Conservation (phyloP, 371 early-diverging fungal genomes). For the Zopfochytrium polystomum region DNA sequence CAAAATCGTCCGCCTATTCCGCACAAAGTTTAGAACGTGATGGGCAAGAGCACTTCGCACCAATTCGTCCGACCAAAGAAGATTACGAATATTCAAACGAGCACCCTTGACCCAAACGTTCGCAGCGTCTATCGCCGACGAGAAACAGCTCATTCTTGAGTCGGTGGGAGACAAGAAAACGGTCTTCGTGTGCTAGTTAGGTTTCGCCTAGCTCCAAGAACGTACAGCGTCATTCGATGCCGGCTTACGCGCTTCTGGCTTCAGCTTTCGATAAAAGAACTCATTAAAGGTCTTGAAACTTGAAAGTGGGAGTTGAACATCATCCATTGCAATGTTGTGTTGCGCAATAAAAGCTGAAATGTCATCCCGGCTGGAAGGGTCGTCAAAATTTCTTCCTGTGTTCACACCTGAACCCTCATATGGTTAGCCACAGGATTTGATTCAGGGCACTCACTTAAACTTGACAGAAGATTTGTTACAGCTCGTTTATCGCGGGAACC, state of each 20-base stretch:
- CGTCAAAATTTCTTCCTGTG: constrained; percentile 76
- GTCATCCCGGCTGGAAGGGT: constrained; percentile 63
- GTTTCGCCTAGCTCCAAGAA: background rate
- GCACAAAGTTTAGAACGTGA: constrained; percentile 54
- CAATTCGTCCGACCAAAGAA: too few relatives aligned
- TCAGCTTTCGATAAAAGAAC: constrained; percentile 83
- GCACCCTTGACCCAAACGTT: constrained; percentile 85
- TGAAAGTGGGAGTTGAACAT: constrained; percentile 60
- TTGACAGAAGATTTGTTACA: constrained; percentile 44
- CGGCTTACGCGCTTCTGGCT: constrained; percentile 64
- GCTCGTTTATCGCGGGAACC: background rate
- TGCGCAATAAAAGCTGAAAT: constrained; percentile 76
- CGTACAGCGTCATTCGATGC: constrained; percentile 58
- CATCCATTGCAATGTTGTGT: constrained; percentile 53
- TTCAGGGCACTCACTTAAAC: constrained; percentile 25
- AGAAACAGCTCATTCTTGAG: constrained; percentile 71
- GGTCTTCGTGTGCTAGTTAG: constrained; percentile 3
- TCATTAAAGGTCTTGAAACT: constrained; percentile 78
- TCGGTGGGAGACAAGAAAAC: constrained; percentile 80
- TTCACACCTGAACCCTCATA: constrained; percentile 65
- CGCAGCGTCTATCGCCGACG: constrained; percentile 65
- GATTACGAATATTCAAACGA: too few relatives aligned
- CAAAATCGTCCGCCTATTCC: constrained; percentile 52
- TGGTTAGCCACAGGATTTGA: too few relatives aligned
- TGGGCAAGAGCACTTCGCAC: too few relatives aligned